Conservation (phyloP, 192 early-diverging fungal genomes). For the Backusella sp. region DNA sequence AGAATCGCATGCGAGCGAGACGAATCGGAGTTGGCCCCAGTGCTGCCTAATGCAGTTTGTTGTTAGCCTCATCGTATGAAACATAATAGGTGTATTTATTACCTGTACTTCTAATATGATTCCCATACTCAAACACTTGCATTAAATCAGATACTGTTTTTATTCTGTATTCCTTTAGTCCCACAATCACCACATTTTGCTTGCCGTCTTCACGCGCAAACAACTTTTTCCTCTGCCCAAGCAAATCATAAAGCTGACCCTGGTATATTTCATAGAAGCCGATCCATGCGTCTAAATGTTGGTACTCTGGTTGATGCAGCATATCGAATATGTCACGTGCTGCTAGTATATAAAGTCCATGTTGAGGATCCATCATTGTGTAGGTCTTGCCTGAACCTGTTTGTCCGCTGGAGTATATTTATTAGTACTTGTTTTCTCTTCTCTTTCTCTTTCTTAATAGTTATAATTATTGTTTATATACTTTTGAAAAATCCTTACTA, state of each 20-base stretch:
- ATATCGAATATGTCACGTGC: slow-evolving; percentile 88
- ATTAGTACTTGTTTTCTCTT: not conserved
- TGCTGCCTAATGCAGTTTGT: slow-evolving; percentile 41
- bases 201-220: slow-evolving; percentile 98
- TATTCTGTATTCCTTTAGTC: slow-evolving; percentile 85
- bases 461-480: not conserved
- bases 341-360: slow-evolving; percentile 92
- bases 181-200: slow-evolving; percentile 89
- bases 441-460: not conserved
- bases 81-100: slow-evolving; percentile 7
- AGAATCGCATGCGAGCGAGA: slow-evolving; percentile 99
- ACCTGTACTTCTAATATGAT: slow-evolving; percentile 88
- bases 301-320: slow-evolving; percentile 68
- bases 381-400: slow-evolving; percentile 88
- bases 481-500: slow-evolving; percentile 57
- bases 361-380: slow-evolving; percentile 90
- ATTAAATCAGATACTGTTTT: slow-evolving; percentile 83
- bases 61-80: slow-evolving; percentile 37
- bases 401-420: slow-evolving; percentile 60
- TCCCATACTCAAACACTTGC: slow-evolving; percentile 94
- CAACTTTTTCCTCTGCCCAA: slow-evolving; percentile 87
- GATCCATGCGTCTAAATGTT: slow-evolving; percentile 79
- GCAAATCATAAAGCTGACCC: slow-evolving; percentile 91
- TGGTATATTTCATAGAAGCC: slow-evolving; percentile 99
- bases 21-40: slow-evolving; percentile 94